Evolutionary conservation across 1,284 basidiomycete genomes (phyloP), one percentile per base, ranked within the genome.

Genomic region (Kalmanozyma brasiliensis): DNA sequence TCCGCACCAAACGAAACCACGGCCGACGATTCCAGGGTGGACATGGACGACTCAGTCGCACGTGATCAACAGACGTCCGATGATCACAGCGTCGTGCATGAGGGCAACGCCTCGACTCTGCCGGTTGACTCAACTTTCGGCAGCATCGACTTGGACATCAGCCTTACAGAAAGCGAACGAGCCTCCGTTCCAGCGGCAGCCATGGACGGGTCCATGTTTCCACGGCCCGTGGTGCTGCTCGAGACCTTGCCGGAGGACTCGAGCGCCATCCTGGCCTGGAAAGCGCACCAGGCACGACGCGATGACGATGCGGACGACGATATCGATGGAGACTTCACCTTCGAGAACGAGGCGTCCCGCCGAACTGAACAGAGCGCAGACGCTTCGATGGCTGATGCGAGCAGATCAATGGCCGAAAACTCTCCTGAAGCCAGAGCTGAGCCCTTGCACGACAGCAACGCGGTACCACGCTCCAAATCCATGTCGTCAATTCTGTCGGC

Each of bases 121-220:
- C 30, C 30, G 0, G 20, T 14, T 3, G 30, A 33, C 17, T 20
- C 13, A 16, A 29, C 30, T 2, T 23, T 17, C 26, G 19, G 32
- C 23, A 49, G 38, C 38, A 42, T 49, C 22, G 32, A 49, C 20
- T 22, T 35, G 29, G 51, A 45, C 26, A 23, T 52, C 42, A 52
- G 42, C 14, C 23, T 32, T 4, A 16, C 34, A 6, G 8, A 19
- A 6, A 26, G n/a, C 23, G 32, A 22, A 8, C 10, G 14, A 7
- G 23, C n/a, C 8, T 17, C 19, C 7, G 3, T 14, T n/a, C 23
- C 11, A 9, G 13, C 29, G 17, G 16, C 30, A n/a, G 5, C n/a
- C 30, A 23, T 53, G 19, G 52, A 53, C 10, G 51, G 51, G 11
- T 9, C 37, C 17, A 24, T 44, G 26, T 29, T 52, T 10, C 51